Evolutionary conservation across 2,329 filamentous ascomycete species (phyloP), one percentile per base, ranked within the genome.

Genomic region (Epichloe sibirici): DNA sequence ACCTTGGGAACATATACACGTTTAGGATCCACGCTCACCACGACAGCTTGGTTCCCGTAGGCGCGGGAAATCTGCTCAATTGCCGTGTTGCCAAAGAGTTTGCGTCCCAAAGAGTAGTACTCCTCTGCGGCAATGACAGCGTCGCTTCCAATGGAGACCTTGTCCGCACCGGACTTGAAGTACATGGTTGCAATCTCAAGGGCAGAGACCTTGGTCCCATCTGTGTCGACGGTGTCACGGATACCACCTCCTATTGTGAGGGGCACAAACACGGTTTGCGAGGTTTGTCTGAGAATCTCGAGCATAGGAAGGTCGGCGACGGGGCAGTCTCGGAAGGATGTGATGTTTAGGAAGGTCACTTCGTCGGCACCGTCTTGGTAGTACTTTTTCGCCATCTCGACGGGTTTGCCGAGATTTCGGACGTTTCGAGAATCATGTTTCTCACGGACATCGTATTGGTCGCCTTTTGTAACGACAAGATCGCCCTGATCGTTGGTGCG

Each of bases 341-440:
- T 98, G 65, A 98, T 98, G 76, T 98, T 98, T 59, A 98, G 78
- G 69, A 98, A 98, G 1, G 91, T 95, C 52, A 98, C 81, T 71
- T 98, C 93, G 69, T 98, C 93, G 12, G 93, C 90, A 55, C 93
- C 93, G 71, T 95, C 89, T 64, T 94, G 85, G 74, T 97, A 98
- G 75, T 98, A 98, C 63, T 81, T 83, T 69, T 82, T 82, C 8
- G 93, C 93, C 80, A 98, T 87, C 58, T 95, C 90, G 48, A 98
- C 90, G 2, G 93, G 93, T 70, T 98, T 98, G 58, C 93, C 93
- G 3, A 98, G 77, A 68, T 98, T 98, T 57, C 93, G 83, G 38
- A 98, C 90, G 59, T 65, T 65, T 51, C 79, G 75, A 53, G 75
- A 74, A 13, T 72, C 75, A 23, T 75, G 74, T 70, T 96, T 96